Conservation (phyloP, 1,284 basidiomycete genomes). For the Tilletia indica region DNA sequence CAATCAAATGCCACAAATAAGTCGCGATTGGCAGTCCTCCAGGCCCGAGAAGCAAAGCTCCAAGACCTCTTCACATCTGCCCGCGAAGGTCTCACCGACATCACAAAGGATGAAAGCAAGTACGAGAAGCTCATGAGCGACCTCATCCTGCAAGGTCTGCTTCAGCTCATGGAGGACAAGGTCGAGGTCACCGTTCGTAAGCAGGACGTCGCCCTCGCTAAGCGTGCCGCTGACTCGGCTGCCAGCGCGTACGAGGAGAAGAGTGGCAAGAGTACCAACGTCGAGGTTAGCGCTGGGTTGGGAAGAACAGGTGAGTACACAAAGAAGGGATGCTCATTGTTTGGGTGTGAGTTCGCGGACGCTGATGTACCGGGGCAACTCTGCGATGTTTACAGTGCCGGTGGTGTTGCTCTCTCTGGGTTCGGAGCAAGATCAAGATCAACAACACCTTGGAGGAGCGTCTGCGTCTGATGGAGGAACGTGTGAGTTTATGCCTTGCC, state of each 20-base stretch:
- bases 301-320: slow-evolving; percentile 67
- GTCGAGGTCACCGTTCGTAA: slow-evolving; percentile 44
- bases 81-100: slow-evolving; percentile 66
- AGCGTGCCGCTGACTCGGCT: slow-evolving; percentile 60
- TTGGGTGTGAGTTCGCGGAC: background rate
- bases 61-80: slow-evolving; percentile 82
- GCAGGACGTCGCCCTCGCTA: slow-evolving; percentile 34
- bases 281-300: slow-evolving; percentile 69
- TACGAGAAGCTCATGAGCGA: slow-evolving; percentile 77
- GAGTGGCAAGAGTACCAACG: slow-evolving; percentile 69
- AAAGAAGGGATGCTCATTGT: background rate
- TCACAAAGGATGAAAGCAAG: slow-evolving; percentile 64
- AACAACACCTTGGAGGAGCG: slow-evolving; percentile 55
- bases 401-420: slow-evolving; percentile 45
- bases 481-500: slow-evolving; percentile 22
- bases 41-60: slow-evolving; percentile 86
- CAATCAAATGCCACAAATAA: slow-evolving; percentile 91
- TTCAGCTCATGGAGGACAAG: slow-evolving; percentile 50
- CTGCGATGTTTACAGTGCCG: slow-evolving; percentile 23
- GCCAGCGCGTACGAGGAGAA: slow-evolving; percentile 70
- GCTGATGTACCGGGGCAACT: background rate
- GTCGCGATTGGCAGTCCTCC: slow-evolving; percentile 87
- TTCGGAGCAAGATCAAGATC: slow-evolving; percentile 47
- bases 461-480: slow-evolving; percentile 48
- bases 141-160: slow-evolving; percentile 69